phyloP scores from a whole-genome alignment of 2,329 filamentous ascomycete species.

The Tetracladium maxilliforme region DNA sequence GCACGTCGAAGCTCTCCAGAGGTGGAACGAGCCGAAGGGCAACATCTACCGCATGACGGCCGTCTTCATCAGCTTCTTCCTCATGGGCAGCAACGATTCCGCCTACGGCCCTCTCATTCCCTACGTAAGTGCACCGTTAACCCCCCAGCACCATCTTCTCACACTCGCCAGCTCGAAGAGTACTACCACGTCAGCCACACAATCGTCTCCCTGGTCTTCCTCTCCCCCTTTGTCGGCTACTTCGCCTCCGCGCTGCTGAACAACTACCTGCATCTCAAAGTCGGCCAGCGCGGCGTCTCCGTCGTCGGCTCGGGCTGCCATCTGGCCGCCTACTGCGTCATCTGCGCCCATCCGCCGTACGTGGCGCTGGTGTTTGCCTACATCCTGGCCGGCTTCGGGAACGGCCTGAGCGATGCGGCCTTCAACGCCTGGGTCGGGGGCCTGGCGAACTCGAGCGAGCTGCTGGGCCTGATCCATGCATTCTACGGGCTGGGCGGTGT shows the following conservation, averaged over 20 bases:
- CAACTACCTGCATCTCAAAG: conserved; percentile 45
- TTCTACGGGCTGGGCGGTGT: conserved; percentile 57
- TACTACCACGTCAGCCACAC: conserved; percentile 50
- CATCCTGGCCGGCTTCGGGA: conserved; percentile 51
- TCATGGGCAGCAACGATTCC: conserved; percentile 57
- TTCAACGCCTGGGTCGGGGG: conserved; percentile 47
- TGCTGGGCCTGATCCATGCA: conserved; percentile 57
- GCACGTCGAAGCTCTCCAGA: conserved; percentile 24
- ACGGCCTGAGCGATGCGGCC: conserved; percentile 43
- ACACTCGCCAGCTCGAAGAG: conserved; percentile 30
- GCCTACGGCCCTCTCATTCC: conserved; percentile 39
- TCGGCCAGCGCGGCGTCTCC: conserved; percentile 57
- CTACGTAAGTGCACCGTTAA: conserved; percentile 13
- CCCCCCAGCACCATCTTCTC: conserved; percentile 1
- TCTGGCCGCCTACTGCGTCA: conserved; percentile 45
- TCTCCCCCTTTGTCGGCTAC: conserved; percentile 53
- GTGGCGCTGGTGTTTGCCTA: conserved; percentile 46
- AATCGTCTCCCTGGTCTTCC: conserved; percentile 50
- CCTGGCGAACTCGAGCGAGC: conserved; percentile 56
- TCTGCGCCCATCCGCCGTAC: conserved; percentile 52
- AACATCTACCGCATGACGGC: conserved; percentile 44
- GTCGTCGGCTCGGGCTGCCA: conserved; percentile 45
- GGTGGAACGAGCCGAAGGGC: conserved; percentile 46
- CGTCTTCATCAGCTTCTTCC: conserved; percentile 44
- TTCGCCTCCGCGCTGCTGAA: conserved; percentile 47